Conservation (phyloP, 140 eudicot genomes). For the Stevia rebaudiana region DNA sequence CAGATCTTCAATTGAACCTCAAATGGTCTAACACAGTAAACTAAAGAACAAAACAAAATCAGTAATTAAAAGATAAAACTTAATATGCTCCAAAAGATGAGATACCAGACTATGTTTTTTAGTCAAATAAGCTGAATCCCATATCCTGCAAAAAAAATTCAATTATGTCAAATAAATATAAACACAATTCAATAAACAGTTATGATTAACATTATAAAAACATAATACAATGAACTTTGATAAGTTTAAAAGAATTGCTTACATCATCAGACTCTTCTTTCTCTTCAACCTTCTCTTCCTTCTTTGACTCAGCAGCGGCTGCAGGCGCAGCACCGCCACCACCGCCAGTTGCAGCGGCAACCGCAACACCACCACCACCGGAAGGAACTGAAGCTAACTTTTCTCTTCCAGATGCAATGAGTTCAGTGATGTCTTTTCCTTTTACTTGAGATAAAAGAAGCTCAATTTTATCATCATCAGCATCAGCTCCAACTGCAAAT, state of each 20-base stretch:
- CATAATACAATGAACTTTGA: neutral
- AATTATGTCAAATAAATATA: neutral
- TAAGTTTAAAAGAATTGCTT: constrained; percentile 1
- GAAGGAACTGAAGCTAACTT: constrained; percentile 78
- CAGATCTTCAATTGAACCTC: no score
- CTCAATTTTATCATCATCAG: constrained; percentile 56
- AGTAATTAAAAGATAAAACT: constrained; percentile 17
- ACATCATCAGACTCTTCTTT: constrained; percentile 78
- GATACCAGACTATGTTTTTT: neutral
- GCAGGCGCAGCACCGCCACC: constrained; percentile 57
- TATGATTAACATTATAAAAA: neutral
- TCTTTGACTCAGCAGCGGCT: constrained; percentile 69
- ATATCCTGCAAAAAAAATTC: constrained; percentile 48
- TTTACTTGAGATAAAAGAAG: constrained; percentile 50
- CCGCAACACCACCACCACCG: constrained; percentile 67
- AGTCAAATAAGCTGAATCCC: constrained; percentile 85
- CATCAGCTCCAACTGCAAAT: constrained; percentile 72
- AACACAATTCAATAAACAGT: neutral
- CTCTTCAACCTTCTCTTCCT: constrained; percentile 84
- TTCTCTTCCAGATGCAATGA: constrained; percentile 83
- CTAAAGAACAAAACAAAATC: constrained; percentile 15
- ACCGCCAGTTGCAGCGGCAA: constrained; percentile 44
- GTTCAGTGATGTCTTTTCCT: constrained; percentile 62
- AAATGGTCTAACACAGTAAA: no score
- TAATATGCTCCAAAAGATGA: constrained; percentile 1